phyloP scores from a whole-genome alignment of 148 eudicot genomes.

The Dysphania ambrosioides region DNA sequence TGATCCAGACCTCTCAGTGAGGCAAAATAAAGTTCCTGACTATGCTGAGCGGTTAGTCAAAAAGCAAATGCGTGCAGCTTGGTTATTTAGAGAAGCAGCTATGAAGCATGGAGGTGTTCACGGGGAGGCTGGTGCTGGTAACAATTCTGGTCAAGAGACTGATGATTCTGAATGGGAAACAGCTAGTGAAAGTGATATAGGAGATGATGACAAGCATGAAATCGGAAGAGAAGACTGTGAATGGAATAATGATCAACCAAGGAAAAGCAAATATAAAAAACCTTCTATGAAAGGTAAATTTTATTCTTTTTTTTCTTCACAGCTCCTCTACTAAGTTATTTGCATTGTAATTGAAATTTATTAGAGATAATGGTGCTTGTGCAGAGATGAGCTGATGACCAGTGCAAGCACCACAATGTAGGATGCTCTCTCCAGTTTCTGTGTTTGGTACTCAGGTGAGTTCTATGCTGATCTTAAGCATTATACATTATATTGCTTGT shows the following conservation, averaged over 20 bases:
- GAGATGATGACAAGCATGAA: conserved; percentile 63
- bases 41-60: conserved; percentile 95
- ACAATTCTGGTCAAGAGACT: conserved; percentile 54
- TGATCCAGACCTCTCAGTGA: conserved; percentile 77
- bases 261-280: conserved; percentile 53
- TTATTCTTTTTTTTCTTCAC: neutral
- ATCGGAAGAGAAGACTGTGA: conserved; percentile 59
- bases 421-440: conserved; percentile 14
- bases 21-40: conserved; percentile 95
- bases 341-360: neutral
- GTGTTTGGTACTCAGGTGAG: conserved; percentile 25
- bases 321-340: neutral
- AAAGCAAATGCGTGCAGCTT: conserved; percentile 97
- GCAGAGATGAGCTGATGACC: conserved; percentile 30
- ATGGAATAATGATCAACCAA: conserved; percentile 68
- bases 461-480: conserved; percentile 1
- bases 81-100: conserved; percentile 94
- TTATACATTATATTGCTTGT: neutral
- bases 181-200: conserved; percentile 93
- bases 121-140: conserved; percentile 73
- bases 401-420: conserved; percentile 1
- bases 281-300: conserved; percentile 54
- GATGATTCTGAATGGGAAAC: conserved; percentile 99
- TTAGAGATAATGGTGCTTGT: neutral
- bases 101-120: conserved; percentile 89